Conservation (phyloP, 2,329 filamentous ascomycete species). For the Scedosporium apiospermum region DNA sequence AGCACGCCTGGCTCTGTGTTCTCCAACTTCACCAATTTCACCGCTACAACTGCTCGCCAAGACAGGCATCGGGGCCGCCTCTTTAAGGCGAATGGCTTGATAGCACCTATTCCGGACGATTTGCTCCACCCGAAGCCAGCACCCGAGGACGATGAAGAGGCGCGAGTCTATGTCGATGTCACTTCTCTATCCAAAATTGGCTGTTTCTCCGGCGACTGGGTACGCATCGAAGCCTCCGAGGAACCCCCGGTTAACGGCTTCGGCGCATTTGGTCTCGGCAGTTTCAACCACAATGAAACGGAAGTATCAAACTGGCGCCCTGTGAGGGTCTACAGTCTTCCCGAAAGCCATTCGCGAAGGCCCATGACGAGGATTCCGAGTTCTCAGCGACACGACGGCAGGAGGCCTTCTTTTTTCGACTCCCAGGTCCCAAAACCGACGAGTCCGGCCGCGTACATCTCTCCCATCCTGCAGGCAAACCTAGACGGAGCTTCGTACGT, state of each 20-base stretch:
- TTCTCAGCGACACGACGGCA: conserved; percentile 37
- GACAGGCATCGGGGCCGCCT: conserved; percentile 65
- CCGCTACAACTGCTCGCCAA: conserved; percentile 69
- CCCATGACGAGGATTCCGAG: conserved; percentile 52
- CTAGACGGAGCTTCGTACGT: conserved; percentile 70
- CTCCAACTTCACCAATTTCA: conserved; percentile 82
- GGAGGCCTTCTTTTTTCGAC: conserved; percentile 54
- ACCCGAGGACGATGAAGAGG: conserved; percentile 73
- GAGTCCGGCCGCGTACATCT: conserved; percentile 61
- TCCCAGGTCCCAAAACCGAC: conserved; percentile 54
- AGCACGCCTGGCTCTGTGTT: conserved; percentile 82
- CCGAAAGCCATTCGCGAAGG: conserved; percentile 60
- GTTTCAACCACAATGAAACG: conserved; percentile 42
- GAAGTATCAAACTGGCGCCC: conserved; percentile 65
- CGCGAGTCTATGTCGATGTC: conserved; percentile 84
- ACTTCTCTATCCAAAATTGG: conserved; percentile 78
- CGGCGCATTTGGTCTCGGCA: conserved; percentile 58
- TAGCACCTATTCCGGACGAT: conserved; percentile 62
- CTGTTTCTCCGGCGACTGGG: conserved; percentile 97
- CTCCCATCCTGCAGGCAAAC: conserved; percentile 81
- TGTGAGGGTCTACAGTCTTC: conserved; percentile 79
- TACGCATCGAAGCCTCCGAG: conserved; percentile 67
- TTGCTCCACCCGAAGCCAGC: conserved; percentile 75
- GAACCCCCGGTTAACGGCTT: conserved; percentile 62
- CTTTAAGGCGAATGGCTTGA: conserved; percentile 74